Conservation (phyloP, 176 grass and related monocot species). For the Oryza glaberrima region DNA sequence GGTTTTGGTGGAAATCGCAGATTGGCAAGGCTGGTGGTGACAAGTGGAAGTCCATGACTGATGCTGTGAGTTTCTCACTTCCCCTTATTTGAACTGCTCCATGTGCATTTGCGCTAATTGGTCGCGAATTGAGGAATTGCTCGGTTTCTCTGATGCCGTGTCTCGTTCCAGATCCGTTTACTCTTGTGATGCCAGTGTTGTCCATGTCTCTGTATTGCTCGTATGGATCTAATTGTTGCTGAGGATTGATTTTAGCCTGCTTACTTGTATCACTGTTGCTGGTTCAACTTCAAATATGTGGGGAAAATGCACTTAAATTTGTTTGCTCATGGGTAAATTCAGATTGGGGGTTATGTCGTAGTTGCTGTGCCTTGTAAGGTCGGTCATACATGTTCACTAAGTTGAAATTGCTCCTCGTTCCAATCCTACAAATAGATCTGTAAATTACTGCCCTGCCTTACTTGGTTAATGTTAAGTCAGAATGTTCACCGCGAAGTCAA, state of each 20-base stretch:
- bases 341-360: neutral
- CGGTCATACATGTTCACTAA: too few relatives aligned
- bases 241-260: neutral
- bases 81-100: neutral
- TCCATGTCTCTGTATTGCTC: neutral
- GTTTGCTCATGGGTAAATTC: neutral
- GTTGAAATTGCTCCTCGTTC: neutral
- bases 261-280: neutral
- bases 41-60: conserved; percentile 90
- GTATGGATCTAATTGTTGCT: neutral
- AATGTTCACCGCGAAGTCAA: neutral
- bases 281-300: neutral
- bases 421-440: neutral
- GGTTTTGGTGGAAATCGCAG: conserved; percentile 35
- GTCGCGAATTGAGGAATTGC: neutral
- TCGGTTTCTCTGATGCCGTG: too few relatives aligned
- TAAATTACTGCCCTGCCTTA: neutral
- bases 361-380: too few relatives aligned
- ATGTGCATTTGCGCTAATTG: neutral
- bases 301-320: neutral
- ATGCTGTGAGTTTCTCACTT: conserved; percentile 52
- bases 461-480: neutral
- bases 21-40: conserved; percentile 93
- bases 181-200: neutral
- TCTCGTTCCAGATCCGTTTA: neutral